Evolutionary conservation across 192 early-diverging fungal genomes (phyloP), one percentile per base, ranked within the genome.

Genomic region (Haplosporangium gracile): DNA sequence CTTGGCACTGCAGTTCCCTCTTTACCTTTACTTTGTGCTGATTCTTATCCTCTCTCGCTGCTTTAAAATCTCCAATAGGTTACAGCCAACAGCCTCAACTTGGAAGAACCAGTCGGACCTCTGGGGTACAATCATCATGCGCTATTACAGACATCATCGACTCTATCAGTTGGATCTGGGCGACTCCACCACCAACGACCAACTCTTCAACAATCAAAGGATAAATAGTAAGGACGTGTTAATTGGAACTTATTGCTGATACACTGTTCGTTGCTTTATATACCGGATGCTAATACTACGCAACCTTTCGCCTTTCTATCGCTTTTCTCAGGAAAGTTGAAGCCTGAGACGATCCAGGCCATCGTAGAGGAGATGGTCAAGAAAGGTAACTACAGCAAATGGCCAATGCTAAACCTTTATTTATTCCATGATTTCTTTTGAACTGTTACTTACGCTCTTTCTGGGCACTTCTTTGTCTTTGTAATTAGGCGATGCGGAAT

Each of bases 91-190:
- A 36, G 79, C 72, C 65, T 93, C 95, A 90, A 76, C 91, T 9
- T 92, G 63, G 96, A 88, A 90, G 82, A 96, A 94, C 73, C 98
- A 99, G 88, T 88, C 90, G 42, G 88, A 90, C 72, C 92, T 95
- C 72, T 99, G 98, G 98, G 89, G 92, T 51, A 89, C 93, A 18
- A 88, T 98, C 42, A 91, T 98, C 24, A 91, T 97, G 38, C 75
- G 88, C 9, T 98, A 96, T 87, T 95, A 91, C 87, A 85, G 82
- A 38, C 90, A 93, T 74, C 88, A 94, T 51, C 89, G 90, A 22
- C 88, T 95, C 34, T 96, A 92, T 72, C 77, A 88, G 10, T 74
- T 98, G 70, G 90, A 94, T 70, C 89, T 96, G 45, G 92, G 88
- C 26, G 93, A 95, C 57, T 82, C 91, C 7, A 78, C 82, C 22